Evolutionary conservation across 257 asterid species (phyloP).

Genomic region (Primulina tabacum): DNA sequence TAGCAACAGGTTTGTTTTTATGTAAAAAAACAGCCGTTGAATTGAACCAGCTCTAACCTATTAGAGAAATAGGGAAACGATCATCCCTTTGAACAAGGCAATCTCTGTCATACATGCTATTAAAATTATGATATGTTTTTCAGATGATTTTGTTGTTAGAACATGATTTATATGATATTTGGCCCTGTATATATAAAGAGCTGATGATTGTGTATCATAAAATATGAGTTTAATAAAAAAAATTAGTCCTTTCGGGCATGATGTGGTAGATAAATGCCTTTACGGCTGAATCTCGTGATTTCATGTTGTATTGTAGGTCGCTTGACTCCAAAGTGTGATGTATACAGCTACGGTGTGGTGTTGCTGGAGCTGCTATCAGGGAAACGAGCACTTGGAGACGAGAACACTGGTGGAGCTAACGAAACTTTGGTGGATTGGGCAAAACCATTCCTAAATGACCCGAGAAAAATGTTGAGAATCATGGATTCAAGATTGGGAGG

Average conservation of each 20-base stretch:
- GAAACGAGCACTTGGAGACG: constrained; percentile 54
- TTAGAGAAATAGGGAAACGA: not conserved
- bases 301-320: constrained; percentile 32
- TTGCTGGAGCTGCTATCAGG: constrained; percentile 56
- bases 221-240: too few relatives aligned
- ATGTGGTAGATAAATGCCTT: not conserved
- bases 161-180: too few relatives aligned
- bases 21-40: not conserved
- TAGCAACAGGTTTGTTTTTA: constrained; percentile 39
- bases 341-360: constrained; percentile 53
- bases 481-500: constrained; percentile 61
- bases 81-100: too few relatives aligned
- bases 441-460: constrained; percentile 43
- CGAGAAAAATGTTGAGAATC: constrained; percentile 47
- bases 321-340: constrained; percentile 51
- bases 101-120: too few relatives aligned
- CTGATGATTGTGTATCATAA: too few relatives aligned
- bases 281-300: not conserved
- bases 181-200: too few relatives aligned
- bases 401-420: constrained; percentile 48
- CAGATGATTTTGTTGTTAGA: too few relatives aligned
- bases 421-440: constrained; percentile 59
- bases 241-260: too few relatives aligned
- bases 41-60: not conserved
- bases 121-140: too few relatives aligned